Conservation (phyloP, 2,329 filamentous ascomycete species). For the Septoria petroselini region DNA sequence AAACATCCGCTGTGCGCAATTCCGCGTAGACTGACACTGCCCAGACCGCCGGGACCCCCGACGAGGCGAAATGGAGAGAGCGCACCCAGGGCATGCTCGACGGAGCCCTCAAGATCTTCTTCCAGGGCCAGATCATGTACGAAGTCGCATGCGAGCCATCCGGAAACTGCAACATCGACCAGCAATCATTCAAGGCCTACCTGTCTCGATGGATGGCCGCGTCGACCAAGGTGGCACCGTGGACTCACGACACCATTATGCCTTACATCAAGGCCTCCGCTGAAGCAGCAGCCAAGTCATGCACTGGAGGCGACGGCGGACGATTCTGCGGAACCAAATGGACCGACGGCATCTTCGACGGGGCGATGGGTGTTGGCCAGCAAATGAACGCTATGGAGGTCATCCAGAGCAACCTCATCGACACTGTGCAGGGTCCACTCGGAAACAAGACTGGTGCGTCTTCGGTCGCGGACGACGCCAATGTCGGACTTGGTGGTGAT, state of each 20-base stretch:
- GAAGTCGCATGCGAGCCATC: constrained; percentile 47
- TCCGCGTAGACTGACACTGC: constrained; percentile 3
- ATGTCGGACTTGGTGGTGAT: constrained; percentile 25
- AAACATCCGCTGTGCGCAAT: too few relatives aligned
- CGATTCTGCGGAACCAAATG: constrained; percentile 48
- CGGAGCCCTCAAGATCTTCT: constrained; percentile 40
- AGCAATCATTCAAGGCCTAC: constrained; percentile 47
- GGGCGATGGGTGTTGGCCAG: constrained; percentile 52
- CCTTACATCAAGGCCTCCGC: constrained; percentile 54
- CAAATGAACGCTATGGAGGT: constrained; percentile 57
- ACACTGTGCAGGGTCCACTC: constrained; percentile 42
- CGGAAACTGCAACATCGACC: constrained; percentile 46
- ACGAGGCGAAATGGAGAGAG: constrained; percentile 25
- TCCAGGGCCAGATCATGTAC: constrained; percentile 43
- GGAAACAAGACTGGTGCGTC: constrained; percentile 51
- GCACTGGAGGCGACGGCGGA: constrained; percentile 48
- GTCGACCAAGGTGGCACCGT: constrained; percentile 58
- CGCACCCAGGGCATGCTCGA: constrained; percentile 31
- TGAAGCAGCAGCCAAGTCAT: constrained; percentile 51
- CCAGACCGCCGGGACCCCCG: constrained; percentile 26
- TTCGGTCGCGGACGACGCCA: constrained; percentile 18
- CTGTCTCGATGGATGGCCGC: constrained; percentile 54
- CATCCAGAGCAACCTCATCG: constrained; percentile 46
- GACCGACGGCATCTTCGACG: constrained; percentile 45
- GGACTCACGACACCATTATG: constrained; percentile 51